Percentiles rank a stretch among this genome's conserved stretches.
Evolutionary conservation across 2,329 filamentous ascomycete species (phyloP).

Genomic region (Trichoderma atroviride): DNA sequence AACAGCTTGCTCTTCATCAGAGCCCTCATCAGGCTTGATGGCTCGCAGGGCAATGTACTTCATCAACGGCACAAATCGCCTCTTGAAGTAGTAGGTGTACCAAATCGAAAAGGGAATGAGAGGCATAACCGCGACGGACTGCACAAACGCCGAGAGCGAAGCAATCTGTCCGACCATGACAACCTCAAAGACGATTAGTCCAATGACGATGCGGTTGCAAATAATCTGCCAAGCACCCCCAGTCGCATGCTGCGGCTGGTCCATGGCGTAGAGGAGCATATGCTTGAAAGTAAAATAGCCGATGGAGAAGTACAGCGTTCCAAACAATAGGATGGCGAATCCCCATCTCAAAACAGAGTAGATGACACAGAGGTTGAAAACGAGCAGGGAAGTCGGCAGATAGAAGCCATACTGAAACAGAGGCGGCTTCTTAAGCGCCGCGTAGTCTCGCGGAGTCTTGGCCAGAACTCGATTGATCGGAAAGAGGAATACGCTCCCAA

Average conservation of each 20-base stretch:
- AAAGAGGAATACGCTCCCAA: conserved; percentile 82
- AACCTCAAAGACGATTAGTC: conserved; percentile 84
- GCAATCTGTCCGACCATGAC: conserved; percentile 88
- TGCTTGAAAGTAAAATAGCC: conserved; percentile 95
- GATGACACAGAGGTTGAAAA: conserved; percentile 93
- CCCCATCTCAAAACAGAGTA: conserved; percentile 85
- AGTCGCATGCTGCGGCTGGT: conserved; percentile 91
- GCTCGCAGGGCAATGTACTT: conserved; percentile 90
- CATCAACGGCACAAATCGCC: conserved; percentile 84
- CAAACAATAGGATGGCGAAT: conserved; percentile 79
- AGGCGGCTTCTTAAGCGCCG: conserved; percentile 78
- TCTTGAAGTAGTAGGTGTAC: conserved; percentile 82
- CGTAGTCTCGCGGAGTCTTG: conserved; percentile 86
- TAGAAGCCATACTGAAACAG: conserved; percentile 96
- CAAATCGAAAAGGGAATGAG: conserved; percentile 80
- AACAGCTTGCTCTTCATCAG: conserved; percentile 41
- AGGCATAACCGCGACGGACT: conserved; percentile 73
- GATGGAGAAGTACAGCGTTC: conserved; percentile 78
- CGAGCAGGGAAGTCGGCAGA: conserved; percentile 85
- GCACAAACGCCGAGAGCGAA: conserved; percentile 70
- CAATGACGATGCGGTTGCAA: conserved; percentile 85
- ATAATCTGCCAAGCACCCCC: conserved; percentile 97
- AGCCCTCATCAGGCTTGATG: conserved; percentile 63
- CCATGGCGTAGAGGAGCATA: conserved; percentile 97
- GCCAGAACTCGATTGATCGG: conserved; percentile 77